phyloP scores from a whole-genome alignment of 768 basidiomycete genomes.

The Tulasnella sp. region DNA sequence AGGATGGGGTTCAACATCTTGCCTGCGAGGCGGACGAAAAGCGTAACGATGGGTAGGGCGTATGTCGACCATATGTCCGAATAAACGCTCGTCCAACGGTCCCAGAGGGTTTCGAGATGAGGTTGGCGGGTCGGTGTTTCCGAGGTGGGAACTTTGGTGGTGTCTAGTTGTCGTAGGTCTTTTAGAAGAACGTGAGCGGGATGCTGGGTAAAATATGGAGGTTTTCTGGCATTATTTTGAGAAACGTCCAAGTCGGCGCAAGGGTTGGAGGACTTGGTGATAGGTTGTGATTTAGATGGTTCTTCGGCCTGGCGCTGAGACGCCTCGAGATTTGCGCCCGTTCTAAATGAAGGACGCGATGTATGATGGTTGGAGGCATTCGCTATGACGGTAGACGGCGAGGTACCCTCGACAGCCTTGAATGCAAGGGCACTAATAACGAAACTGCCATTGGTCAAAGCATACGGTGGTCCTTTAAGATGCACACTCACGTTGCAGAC shows the following conservation, averaged over 20 bases:
- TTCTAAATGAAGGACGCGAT: not conserved
- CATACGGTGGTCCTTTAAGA: not conserved
- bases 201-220: not conserved
- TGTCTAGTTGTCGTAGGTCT: not conserved
- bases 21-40: slow-evolving; percentile 17
- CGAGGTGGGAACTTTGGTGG: not conserved
- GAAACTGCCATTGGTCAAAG: not conserved
- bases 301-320: not conserved
- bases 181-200: not conserved
- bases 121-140: not conserved
- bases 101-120: slow-evolving; percentile 11
- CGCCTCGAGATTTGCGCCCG: not conserved
- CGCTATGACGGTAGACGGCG: not conserved
- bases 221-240: not conserved
- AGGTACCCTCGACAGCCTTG: not conserved
- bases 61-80: slow-evolving; percentile 1
- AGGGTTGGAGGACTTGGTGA: not conserved
- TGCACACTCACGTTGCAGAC: slow-evolving; percentile 4
- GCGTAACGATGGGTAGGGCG: slow-evolving; percentile 8
- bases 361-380: not conserved
- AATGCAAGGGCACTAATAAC: slow-evolving; percentile 12
- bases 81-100: slow-evolving; percentile 12
- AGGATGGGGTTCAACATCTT: slow-evolving; percentile 7
- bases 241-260: not conserved
- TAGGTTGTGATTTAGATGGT: not conserved